Percentiles rank a stretch among this genome's conserved stretches.
Conservation (phyloP, 306 rosid species). For the apple (Malus domestica) region DNA sequence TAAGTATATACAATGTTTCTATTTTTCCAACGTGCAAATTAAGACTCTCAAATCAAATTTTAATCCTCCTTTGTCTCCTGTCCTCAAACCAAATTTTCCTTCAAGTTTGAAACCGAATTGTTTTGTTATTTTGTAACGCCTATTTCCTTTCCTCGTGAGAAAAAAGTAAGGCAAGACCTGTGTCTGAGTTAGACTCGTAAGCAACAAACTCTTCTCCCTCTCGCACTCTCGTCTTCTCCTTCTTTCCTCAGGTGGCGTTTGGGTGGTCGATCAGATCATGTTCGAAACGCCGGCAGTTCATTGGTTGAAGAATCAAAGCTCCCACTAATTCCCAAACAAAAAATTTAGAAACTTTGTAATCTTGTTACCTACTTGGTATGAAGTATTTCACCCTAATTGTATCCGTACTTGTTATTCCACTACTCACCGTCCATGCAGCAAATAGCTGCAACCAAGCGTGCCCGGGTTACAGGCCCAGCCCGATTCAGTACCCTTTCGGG, state of each 20-base stretch:
- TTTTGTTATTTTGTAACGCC: background rate
- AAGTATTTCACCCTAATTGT: background rate
- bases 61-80: background rate
- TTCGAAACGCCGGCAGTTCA: background rate
- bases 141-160: background rate
- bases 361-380: background rate
- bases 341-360: background rate
- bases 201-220: background rate
- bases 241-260: background rate
- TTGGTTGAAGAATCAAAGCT: background rate
- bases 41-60: background rate
- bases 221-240: background rate
- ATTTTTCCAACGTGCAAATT: background rate
- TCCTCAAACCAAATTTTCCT: background rate
- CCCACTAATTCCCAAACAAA: background rate
- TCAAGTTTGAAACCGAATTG: background rate
- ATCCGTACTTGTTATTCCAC: background rate
- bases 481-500: conserved; percentile 55
- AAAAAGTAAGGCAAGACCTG: background rate
- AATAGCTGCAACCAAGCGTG: conserved; percentile 47
- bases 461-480: background rate
- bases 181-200: background rate
- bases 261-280: no score
- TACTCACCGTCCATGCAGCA: conserved; percentile 8
- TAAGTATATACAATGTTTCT: no score